Evolutionary conservation across 2,329 filamentous ascomycete genomes (phyloP).

Genomic region (Juglanconis oblonga): DNA sequence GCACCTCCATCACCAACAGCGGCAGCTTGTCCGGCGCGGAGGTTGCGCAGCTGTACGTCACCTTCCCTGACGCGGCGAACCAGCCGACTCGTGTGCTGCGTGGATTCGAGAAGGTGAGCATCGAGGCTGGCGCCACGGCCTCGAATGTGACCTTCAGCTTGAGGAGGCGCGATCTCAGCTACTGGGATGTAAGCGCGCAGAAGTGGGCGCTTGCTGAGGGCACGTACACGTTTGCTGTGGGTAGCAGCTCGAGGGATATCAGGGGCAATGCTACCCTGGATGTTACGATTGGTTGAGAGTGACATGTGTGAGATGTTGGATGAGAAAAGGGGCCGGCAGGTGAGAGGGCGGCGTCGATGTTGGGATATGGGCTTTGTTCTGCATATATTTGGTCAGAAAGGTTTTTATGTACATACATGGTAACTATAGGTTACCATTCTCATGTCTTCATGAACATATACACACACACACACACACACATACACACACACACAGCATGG

Average conservation of each 20-base stretch:
- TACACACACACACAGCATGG: too few relatives aligned
- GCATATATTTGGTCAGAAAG: too few relatives aligned
- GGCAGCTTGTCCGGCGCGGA: conserved; percentile 28
- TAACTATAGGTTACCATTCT: too few relatives aligned
- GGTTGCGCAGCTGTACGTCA: conserved; percentile 25
- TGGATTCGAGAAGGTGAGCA: conserved; percentile 61
- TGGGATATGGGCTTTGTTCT: too few relatives aligned
- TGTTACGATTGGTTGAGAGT: background rate
- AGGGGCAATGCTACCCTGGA: background rate
- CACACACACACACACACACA: too few relatives aligned
- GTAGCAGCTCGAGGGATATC: conserved; percentile 41
- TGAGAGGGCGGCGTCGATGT: too few relatives aligned
- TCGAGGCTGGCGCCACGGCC: conserved; percentile 42
- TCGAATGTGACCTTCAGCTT: conserved; percentile 48
- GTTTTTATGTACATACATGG: too few relatives aligned
- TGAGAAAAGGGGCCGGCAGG: too few relatives aligned
- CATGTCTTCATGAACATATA: too few relatives aligned
- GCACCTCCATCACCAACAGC: conserved; percentile 37
- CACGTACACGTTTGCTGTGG: conserved; percentile 41
- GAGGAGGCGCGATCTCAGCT: conserved; percentile 61
- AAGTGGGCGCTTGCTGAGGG: conserved; percentile 55
- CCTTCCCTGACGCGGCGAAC: conserved; percentile 27
- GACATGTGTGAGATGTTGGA: too few relatives aligned
- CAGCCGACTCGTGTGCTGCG: conserved; percentile 56
- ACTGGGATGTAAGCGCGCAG: conserved; percentile 61